Evolutionary conservation across 129 eudicot genomes (phyloP).

Genomic region (Escallonia rubra): DNA sequence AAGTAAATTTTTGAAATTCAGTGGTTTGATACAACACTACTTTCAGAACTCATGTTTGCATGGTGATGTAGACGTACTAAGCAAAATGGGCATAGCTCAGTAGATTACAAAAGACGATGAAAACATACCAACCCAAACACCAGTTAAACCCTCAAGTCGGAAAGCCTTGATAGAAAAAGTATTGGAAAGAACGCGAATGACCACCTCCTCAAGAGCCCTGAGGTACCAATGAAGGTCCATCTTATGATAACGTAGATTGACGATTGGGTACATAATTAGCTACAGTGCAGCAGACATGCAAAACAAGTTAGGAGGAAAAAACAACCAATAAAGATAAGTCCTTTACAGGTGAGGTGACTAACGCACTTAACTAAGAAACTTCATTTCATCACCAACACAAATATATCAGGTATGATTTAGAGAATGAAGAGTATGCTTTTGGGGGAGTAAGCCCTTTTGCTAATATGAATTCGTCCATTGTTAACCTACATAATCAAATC

Average conservation of each 20-base stretch:
- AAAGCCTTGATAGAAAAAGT: constrained; percentile 66
- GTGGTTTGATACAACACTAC: no score
- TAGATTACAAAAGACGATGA: neutral
- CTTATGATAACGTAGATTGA: constrained; percentile 72
- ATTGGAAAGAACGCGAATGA: constrained; percentile 59
- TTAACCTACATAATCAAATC: no score
- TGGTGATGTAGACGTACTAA: neutral
- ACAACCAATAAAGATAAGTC: neutral
- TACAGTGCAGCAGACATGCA: constrained; percentile 12
- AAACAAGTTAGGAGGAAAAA: neutral
- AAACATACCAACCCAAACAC: constrained; percentile 65
- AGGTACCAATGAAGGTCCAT: constrained; percentile 99
- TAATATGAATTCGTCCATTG: no score
- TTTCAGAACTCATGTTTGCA: no score
- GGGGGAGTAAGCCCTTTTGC: no score
- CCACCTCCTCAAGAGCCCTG: constrained; percentile 83
- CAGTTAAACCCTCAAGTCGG: constrained; percentile 47
- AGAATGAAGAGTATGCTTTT: no score
- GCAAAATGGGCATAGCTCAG: neutral
- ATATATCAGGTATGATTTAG: no score
- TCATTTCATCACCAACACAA: neutral
- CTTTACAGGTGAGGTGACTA: neutral
- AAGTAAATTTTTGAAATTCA: no score
- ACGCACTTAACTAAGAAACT: neutral
- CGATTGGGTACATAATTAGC: constrained; percentile 81